Evolutionary conservation across 2,329 filamentous ascomycete species (phyloP), one percentile per base, ranked within the genome.

Genomic region (Fusarium algeriense): DNA sequence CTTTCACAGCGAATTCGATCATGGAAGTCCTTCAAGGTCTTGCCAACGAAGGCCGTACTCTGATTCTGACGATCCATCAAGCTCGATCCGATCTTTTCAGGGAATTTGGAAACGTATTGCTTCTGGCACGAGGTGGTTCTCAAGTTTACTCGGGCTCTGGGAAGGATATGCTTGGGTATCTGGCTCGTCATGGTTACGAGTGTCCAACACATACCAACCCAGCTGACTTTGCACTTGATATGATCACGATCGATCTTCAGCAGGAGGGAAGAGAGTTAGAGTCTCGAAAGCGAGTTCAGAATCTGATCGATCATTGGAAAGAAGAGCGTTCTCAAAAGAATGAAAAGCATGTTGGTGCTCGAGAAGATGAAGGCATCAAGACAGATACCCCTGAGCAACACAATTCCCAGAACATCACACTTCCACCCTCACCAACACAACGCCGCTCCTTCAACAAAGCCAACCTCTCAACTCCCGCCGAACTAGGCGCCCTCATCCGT

Each of bases 11-110:
- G 3, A 89, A 87, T 57, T 94, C 92, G 2, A 93, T 94, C 68
- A 89, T 93, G 80, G 91, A 93, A 66, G 91, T 94, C 5, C 85
- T 94, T 2, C 86, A 88, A 28, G 90, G 90, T 4, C 83, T 95
- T 5, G 91, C 92, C 1, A 87, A 89, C 26, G 92, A 94, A 80
- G 92, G 92, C 2, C 87, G 92, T 9, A 94, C 92, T 0, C 79
- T 94, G 3, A 88, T 94, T 45, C 83, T 93, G n/a, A 94, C 92
- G 0, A 93, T 94, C 38, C 92, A 94, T 63, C 92, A 94, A 78
- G 90, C 92, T 2, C 88, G 92, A 5, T 93, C 91, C 0, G 91
- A 94, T 68, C 80, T 94, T 0, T 94, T 94, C 75, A 83, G 83
- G 23, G 87, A 90, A 66, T 94, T 94, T 75, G 91, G 91, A 2